Percentiles rank a stretch among this genome's conserved stretches.
Evolutionary conservation across 2,329 filamentous ascomycete species (phyloP).

Genomic region (Cordyceps cicadae): DNA sequence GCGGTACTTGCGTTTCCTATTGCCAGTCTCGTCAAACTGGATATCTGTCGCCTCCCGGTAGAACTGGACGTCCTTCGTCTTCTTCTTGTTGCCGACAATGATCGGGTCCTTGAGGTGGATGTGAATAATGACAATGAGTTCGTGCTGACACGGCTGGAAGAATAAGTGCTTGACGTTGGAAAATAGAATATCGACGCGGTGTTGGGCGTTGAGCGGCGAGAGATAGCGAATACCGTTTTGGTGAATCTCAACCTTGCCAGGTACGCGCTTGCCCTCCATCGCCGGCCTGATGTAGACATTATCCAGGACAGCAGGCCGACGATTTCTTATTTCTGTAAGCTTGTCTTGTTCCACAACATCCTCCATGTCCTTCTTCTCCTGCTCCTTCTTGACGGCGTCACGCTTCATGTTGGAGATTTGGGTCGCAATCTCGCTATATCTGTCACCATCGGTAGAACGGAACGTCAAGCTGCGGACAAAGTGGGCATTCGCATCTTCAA

Average conservation of each 20-base stretch:
- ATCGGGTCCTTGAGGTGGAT: slow-evolving; percentile 97
- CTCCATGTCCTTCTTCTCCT: slow-evolving; percentile 99
- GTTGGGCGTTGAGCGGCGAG: slow-evolving; percentile 68
- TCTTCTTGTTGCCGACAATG: slow-evolving; percentile 93
- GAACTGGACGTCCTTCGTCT: slow-evolving; percentile 98
- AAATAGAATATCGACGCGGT: slow-evolving; percentile 88
- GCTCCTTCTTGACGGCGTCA: slow-evolving; percentile 81
- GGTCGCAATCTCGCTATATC: slow-evolving; percentile 82
- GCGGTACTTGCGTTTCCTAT: slow-evolving; percentile 92
- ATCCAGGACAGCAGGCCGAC: slow-evolving; percentile 80
- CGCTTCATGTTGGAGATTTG: slow-evolving; percentile 97
- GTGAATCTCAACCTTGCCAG: slow-evolving; percentile 93
- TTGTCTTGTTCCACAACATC: slow-evolving; percentile 99
- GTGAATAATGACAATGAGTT: slow-evolving; percentile 96
- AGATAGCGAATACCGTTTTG: slow-evolving; percentile 97
- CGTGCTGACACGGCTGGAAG: slow-evolving; percentile 94
- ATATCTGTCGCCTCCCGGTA: slow-evolving; percentile 97
- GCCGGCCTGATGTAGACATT: slow-evolving; percentile 94
- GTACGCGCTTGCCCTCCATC: slow-evolving; percentile 92
- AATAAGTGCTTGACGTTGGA: slow-evolving; percentile 98
- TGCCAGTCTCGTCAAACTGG: slow-evolving; percentile 97
- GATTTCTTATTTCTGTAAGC: slow-evolving; percentile 86
- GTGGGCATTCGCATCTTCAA: slow-evolving; percentile 91
- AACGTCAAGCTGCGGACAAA: slow-evolving; percentile 95
- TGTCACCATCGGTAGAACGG: slow-evolving; percentile 78